Evolutionary conservation across 345 rosid species (phyloP).

Genomic region (Cochlearia excelsa): DNA sequence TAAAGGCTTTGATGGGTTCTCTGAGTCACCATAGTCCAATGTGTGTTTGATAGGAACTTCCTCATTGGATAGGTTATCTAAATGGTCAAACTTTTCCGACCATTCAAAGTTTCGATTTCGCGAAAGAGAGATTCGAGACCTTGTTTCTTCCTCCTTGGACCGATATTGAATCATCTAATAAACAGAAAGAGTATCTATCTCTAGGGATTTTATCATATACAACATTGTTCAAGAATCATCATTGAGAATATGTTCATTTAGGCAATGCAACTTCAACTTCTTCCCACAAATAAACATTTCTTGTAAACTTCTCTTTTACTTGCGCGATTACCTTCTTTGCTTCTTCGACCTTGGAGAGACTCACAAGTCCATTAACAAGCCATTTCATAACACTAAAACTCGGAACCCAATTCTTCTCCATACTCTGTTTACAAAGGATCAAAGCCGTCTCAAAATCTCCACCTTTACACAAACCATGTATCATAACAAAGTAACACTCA

Average conservation of each 20-base stretch:
- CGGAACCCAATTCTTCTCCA: constrained; percentile 73
- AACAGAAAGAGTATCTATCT: too few relatives aligned
- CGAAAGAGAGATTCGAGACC: constrained; percentile 14
- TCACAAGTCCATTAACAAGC: constrained; percentile 62
- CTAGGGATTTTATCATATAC: too few relatives aligned
- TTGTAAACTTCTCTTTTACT: constrained; percentile 54
- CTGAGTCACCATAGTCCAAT: not conserved
- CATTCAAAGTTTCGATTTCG: constrained; percentile 19
- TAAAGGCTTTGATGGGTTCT: constrained; percentile 9
- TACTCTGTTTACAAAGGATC: constrained; percentile 37
- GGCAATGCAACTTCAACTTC: not conserved
- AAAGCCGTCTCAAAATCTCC: constrained; percentile 62
- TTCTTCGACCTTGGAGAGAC: constrained; percentile 49
- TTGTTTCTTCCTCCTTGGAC: constrained; percentile 21
- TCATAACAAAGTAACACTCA: constrained; percentile 51
- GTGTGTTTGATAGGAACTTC: constrained; percentile 17
- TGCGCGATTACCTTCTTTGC: constrained; percentile 36
- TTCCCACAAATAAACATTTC: constrained; percentile 1
- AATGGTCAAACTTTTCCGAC: not conserved
- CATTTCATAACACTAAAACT: constrained; percentile 34
- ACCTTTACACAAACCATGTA: constrained; percentile 50
- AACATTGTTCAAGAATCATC: not conserved
- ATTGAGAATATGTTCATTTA: not conserved
- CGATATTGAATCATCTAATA: not conserved
- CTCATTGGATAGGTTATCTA: constrained; percentile 18